Conservation (phyloP, 2,329 filamentous ascomycete species). For the Coleophoma eucalyptorum region DNA sequence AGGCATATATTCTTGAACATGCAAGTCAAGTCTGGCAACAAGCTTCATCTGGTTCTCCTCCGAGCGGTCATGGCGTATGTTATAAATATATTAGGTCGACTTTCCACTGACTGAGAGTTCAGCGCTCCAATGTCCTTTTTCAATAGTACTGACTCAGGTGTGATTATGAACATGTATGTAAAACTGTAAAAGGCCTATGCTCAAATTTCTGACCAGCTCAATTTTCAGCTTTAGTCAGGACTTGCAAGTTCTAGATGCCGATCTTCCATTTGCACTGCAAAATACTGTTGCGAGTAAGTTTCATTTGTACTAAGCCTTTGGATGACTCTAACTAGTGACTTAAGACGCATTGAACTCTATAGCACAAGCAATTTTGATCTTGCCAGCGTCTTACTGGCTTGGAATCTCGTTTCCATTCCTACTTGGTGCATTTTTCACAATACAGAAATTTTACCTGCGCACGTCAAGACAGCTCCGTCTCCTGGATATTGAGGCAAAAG, state of each 20-base stretch:
- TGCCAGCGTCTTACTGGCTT: neutral
- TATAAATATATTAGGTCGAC: neutral
- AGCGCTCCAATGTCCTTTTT: slow-evolving; percentile 5
- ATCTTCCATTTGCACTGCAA: slow-evolving; percentile 13
- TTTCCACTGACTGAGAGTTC: neutral
- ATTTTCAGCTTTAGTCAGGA: slow-evolving; percentile 6
- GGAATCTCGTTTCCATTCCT: slow-evolving; percentile 3
- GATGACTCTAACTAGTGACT: neutral
- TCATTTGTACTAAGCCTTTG: neutral
- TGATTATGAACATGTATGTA: neutral
- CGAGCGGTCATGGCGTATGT: neutral
- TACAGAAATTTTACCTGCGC: slow-evolving; percentile 37
- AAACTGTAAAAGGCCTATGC: no score
- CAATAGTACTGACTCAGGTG: slow-evolving; percentile 1
- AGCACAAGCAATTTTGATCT: neutral
- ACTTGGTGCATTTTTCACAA: neutral
- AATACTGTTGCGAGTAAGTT: slow-evolving; percentile 13
- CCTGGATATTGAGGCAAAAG: slow-evolving; percentile 36
- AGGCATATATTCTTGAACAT: neutral
- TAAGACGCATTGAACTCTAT: neutral
- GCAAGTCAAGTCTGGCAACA: neutral
- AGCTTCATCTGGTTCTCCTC: neutral
- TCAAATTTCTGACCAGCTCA: no score
- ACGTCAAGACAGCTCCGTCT: slow-evolving; percentile 42
- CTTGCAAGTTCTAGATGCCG: slow-evolving; percentile 5